phyloP scores from a whole-genome alignment of 306 rosid genomes.

The Benincasa hispida region DNA sequence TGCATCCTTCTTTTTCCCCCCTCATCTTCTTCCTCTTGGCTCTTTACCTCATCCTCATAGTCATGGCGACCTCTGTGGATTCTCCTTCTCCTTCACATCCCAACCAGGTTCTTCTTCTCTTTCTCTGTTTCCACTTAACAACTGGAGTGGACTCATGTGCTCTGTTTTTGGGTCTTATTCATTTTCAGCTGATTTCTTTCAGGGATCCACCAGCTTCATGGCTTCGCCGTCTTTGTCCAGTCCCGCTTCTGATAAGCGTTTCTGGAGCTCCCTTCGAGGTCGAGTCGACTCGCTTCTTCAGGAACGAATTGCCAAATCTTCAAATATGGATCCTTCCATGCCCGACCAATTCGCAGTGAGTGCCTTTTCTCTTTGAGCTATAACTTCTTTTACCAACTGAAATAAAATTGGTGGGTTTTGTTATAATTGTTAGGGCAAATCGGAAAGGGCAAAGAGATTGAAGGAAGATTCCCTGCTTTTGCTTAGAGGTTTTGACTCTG shows the following conservation, averaged over 20 bases:
- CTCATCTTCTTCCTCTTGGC: neutral
- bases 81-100: conserved; percentile 31
- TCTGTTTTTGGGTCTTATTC: neutral
- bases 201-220: conserved; percentile 22
- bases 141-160: neutral
- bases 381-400: neutral
- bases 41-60: neutral
- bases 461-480: conserved; percentile 65
- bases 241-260: conserved; percentile 67
- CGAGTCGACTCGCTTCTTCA: conserved; percentile 39
- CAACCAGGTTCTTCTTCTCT: conserved; percentile 32
- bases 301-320: conserved; percentile 12
- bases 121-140: neutral
- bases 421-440: neutral
- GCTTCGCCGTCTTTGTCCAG: conserved; percentile 37
- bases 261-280: conserved; percentile 58
- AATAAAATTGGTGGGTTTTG: neutral
- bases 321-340: conserved; percentile 9
- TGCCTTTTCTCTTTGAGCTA: neutral
- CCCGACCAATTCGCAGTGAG: conserved; percentile 16
- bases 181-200: neutral
- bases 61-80: conserved; percentile 44
- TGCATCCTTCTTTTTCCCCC: neutral
- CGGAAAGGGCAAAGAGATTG: conserved; percentile 22
- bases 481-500: conserved; percentile 79